phyloP scores from a whole-genome alignment of 306 rosid species.

The Glycyrrhiza uralensis region DNA sequence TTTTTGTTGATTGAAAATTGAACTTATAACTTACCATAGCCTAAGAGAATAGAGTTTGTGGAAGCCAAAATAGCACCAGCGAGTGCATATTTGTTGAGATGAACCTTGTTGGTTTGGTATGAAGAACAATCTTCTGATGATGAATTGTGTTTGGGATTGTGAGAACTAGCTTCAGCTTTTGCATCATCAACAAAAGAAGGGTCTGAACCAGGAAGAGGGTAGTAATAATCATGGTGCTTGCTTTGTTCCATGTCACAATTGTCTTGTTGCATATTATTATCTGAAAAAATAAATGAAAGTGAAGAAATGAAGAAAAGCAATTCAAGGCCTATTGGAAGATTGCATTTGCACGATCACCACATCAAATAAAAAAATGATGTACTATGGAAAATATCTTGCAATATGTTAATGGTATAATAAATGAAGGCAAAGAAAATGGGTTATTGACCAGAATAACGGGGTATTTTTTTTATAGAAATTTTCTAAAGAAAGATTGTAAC shows the following conservation, averaged over 20 bases:
- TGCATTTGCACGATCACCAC: not conserved
- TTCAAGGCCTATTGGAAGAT: not conserved
- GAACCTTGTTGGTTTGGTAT: not conserved
- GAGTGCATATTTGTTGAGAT: slow-evolving; percentile 63
- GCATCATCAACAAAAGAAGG: too few species aligned
- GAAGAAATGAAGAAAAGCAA: slow-evolving; percentile 13
- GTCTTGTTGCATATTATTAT: slow-evolving; percentile 17
- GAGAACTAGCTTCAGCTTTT: not conserved
- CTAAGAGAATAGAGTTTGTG: slow-evolving; percentile 70
- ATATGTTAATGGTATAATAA: not conserved
- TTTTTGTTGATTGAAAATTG: not conserved
- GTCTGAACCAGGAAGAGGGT: slow-evolving; percentile 40
- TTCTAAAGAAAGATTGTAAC: not conserved
- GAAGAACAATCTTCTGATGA: not conserved
- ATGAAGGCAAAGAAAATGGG: not conserved
- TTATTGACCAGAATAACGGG: not conserved
- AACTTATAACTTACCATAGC: slow-evolving; percentile 69
- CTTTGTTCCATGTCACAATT: not conserved
- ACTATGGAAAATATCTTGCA: not conserved
- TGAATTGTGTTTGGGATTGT: not conserved
- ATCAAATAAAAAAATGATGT: not conserved
- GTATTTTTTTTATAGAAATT: not conserved
- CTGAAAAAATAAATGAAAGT: too few species aligned
- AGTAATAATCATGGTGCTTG: not conserved
- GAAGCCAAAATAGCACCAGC: slow-evolving; percentile 74